Base-by-base conservation (phyloP, 345 rosid genomes). In the Odontarrhena argentea region DNA sequence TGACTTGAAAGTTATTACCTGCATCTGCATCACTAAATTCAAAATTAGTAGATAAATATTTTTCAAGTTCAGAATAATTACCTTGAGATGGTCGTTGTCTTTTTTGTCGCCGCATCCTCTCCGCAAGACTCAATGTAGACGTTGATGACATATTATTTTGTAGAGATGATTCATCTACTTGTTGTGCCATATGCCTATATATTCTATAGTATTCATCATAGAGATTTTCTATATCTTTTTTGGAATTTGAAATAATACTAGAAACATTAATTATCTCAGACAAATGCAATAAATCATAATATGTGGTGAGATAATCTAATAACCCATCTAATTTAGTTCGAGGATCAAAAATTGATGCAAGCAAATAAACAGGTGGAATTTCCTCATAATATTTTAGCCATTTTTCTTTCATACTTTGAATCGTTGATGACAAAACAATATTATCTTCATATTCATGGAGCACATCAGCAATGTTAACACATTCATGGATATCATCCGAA, bases 21-120 rank as follows among this genome's bases (percentile, higher is more conserved):
- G 41, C 52, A 41, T 58, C 24, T 58, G 6, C 37, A 58, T 40
- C 26, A 60, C 65, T 60, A 60, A 60, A 60, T 28, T 53, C 7
- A 53, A 54, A 54, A 13, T 54, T 54, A 54, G 26, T 8, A 8
- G 12, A 22, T 38, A 56, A 11, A 11, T 38, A 32, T 22, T 38
- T 37, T 24, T 56, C 18, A 56, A 56, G 15, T 56, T 56, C 34
- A 11, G 6, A 24, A 56, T 38, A 18, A 38, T 38, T 38, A 56
- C 7, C 34, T 60, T 30, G 52, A 0, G 41, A 60, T 60, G 52
- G 41, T 30, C 14, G 10, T 60, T 44, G 65, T 6, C 40, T 9
- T 60, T 59, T 60, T 7, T 14, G 41, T 9, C 5, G 13, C 6
- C 3, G 5, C 52, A 60, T 44, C 7, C 41, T 43, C 25, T 32